Percentiles rank a stretch among this genome's conserved stretches.
These are phyloP conservation scores for Aspergillus sergii DNA, from an alignment of 2,329 filamentous ascomycete species.

Conservation along the genomic window DNA sequence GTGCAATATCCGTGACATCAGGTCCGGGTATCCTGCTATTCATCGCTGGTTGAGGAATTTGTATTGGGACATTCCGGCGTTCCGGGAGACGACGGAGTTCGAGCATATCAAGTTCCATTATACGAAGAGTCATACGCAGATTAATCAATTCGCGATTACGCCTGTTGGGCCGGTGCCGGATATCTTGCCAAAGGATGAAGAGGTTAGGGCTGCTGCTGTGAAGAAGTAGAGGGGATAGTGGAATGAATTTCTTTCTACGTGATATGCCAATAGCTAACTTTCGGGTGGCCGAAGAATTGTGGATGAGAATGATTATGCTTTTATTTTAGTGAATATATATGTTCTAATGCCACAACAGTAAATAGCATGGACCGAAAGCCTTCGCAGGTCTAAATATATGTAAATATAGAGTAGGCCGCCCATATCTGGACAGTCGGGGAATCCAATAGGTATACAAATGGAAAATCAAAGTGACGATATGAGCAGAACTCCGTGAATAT, in stretches of 20 bases:
- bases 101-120: conserved; percentile 90
- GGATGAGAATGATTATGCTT: not conserved
- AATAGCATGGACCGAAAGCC: conserved; percentile 7
- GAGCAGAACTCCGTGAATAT: conserved; percentile 28
- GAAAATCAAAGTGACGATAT: conserved; percentile 18
- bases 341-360: not conserved
- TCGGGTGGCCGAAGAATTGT: not conserved
- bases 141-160: conserved; percentile 71
- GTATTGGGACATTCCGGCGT: conserved; percentile 82
- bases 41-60: conserved; percentile 80
- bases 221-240: conserved; percentile 1
- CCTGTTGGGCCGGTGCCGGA: conserved; percentile 83
- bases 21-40: conserved; percentile 77
- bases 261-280: not conserved
- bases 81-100: conserved; percentile 82
- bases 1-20: conserved; percentile 83
- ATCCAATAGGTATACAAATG: conserved; percentile 21
- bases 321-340: conserved; percentile 1
- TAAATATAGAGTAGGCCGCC: not conserved
- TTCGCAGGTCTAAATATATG: conserved; percentile 18
- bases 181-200: conserved; percentile 75
- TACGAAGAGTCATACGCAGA: conserved; percentile 67
- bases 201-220: conserved; percentile 58
- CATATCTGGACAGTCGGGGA: conserved; percentile 2
- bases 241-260: not conserved